Evolutionary conservation across 2,329 filamentous ascomycete genomes (phyloP).

Genomic region (Monilinia fructicola): DNA sequence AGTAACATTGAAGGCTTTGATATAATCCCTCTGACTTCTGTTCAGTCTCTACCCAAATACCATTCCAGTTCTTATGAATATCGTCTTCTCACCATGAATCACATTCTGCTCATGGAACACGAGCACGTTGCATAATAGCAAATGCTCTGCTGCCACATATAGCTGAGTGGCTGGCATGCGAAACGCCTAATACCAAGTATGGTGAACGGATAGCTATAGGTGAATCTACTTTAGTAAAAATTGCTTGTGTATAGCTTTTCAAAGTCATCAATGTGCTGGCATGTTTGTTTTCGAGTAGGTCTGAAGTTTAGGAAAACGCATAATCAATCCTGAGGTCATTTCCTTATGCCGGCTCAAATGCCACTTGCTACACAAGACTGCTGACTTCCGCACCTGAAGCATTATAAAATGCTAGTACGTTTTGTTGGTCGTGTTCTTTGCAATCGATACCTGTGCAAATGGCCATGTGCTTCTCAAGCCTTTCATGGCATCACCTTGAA

Average conservation of each 20-base stretch:
- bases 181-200: not conserved
- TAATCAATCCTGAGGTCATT: conserved; percentile 42
- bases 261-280: conserved; percentile 2
- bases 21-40: no score
- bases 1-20: not conserved
- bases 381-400: not conserved
- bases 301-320: not conserved
- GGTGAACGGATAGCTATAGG: not conserved
- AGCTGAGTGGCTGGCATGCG: not conserved
- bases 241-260: not conserved
- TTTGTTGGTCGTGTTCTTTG: not conserved
- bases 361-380: not conserved
- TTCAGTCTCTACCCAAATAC: not conserved
- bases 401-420: not conserved
- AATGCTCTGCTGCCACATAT: not conserved
- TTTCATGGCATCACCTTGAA: not conserved
- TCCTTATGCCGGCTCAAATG: conserved; percentile 44
- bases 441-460: conserved; percentile 38
- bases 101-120: not conserved
- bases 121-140: not conserved
- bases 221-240: not conserved
- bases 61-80: no score
- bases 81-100: not conserved
- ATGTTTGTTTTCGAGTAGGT: conserved; percentile 20
- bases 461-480: conserved; percentile 34